Evolutionary conservation across 2,329 filamentous ascomycete genomes (phyloP), one percentile per base, ranked within the genome.

Genomic region (Clarireedia homoeocarpa): DNA sequence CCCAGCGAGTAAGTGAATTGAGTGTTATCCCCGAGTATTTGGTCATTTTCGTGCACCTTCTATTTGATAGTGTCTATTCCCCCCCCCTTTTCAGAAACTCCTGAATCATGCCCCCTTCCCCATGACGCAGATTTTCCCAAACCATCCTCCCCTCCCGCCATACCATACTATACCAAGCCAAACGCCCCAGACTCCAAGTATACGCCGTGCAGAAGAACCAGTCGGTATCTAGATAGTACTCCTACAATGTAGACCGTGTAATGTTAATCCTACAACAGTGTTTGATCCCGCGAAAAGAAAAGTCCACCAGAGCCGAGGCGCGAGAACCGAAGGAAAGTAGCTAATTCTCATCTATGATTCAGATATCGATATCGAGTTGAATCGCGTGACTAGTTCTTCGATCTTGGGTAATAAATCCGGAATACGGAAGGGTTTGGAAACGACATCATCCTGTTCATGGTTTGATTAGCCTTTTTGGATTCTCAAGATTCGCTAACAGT

Each of bases 351-450:
- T 44, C 7, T 23, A 4, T 14, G 7, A 9, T 44, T 44, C 17
- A 9, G 40, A 44, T 44, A 44, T 44, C 40, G 40, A 44, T 12
- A 17, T 44, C 14, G n/a, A 10, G 20, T 24, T 17, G 40, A 44
- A 48, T 27, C n/a, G n/a, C 26, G 26, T 20, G 10, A 55, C 53
- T 4, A 69, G 59, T 24, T 82, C 78, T 59, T 82, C 77, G 59
- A 89, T 85, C 68, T 85, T 85, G 14, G 82, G 81, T 46, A 88
- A 75, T 52, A 89, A 70, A 55, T 89, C 84, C n/a, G 79, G 78
- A 52, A 88, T 84, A n/a, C 83, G 80, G 67, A 91, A 92, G 3
- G 89, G 88, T 67, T 92, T 92, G 1, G 85, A 85, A 38, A 92
- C 86, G 45, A 91, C 82, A 70, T 86, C 84, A 69, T 90, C 84